Conservation (phyloP, 2,329 filamentous ascomycete species). For the Verticillium klebahnii region DNA sequence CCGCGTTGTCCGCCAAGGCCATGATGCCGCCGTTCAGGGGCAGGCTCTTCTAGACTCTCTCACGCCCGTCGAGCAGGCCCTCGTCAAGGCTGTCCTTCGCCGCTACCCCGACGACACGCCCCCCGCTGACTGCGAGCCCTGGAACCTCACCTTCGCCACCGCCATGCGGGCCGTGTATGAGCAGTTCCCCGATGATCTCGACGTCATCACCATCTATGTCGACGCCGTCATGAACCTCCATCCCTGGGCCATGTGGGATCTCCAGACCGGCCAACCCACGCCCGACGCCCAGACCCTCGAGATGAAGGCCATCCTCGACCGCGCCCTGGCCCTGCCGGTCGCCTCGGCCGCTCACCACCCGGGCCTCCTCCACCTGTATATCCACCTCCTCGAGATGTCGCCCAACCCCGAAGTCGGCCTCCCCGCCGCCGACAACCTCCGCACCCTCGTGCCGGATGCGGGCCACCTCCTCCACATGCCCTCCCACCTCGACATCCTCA, state of each 20-base stretch:
- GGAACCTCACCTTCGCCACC: constrained; percentile 52
- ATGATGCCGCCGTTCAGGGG: constrained; percentile 40
- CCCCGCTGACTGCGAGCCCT: constrained; percentile 42
- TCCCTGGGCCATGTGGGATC: constrained; percentile 41
- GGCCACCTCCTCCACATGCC: constrained; percentile 76
- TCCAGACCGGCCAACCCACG: constrained; percentile 22
- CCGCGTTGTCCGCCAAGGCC: constrained; percentile 41
- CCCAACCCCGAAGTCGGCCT: constrained; percentile 58
- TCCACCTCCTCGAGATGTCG: constrained; percentile 77
- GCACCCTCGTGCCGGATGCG: constrained; percentile 61
- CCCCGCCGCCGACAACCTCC: constrained; percentile 55
- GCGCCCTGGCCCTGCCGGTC: constrained; percentile 41
- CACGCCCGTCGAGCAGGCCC: constrained; percentile 52
- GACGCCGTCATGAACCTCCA: constrained; percentile 45
- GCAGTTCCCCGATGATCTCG: constrained; percentile 33
- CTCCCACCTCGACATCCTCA: constrained; percentile 68
- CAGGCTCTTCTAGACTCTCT: constrained; percentile 27
- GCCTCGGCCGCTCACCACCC: constrained; percentile 48
- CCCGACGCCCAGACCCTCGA: constrained; percentile 14
- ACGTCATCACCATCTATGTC: constrained; percentile 30
- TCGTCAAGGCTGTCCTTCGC: constrained; percentile 57
- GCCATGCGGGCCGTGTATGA: constrained; percentile 33
- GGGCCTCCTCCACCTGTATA: constrained; percentile 69
- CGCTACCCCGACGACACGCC: constrained; percentile 54
- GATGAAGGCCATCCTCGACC: constrained; percentile 27